Evolutionary conservation across 805 yeast species (phyloP).

Genomic region (Candida sithepensis): DNA sequence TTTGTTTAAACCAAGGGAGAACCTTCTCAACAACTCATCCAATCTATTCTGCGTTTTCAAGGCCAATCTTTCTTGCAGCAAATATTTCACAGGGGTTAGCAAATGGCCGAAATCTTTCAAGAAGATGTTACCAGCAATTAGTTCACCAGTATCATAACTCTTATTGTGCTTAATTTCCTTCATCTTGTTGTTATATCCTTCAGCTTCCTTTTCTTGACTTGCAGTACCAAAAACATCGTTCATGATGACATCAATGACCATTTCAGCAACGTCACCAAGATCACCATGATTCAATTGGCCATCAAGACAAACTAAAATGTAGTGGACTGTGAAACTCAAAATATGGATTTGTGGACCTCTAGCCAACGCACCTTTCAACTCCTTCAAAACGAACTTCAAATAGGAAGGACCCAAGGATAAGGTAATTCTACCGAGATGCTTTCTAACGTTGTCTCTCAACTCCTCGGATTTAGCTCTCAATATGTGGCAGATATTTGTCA

Average conservation of each 20-base stretch:
- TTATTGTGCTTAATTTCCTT: conserved; percentile 88
- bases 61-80: conserved; percentile 61
- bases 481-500: conserved; percentile 86
- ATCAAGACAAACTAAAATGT: conserved; percentile 53
- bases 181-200: conserved; percentile 80
- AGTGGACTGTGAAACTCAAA: conserved; percentile 82
- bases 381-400: conserved; percentile 70
- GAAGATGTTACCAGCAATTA: conserved; percentile 61
- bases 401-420: conserved; percentile 67
- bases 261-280: conserved; percentile 56
- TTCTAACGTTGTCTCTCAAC: conserved; percentile 81
- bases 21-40: conserved; percentile 73
- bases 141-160: conserved; percentile 83
- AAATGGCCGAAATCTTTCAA: conserved; percentile 54
- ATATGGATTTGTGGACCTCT: conserved; percentile 94
- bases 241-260: conserved; percentile 74
- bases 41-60: conserved; percentile 68
- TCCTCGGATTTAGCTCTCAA: conserved; percentile 83
- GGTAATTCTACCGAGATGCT: conserved; percentile 64
- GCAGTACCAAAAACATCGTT: conserved; percentile 90
- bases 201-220: conserved; percentile 93
- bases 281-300: conserved; percentile 58
- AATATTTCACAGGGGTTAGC: conserved; percentile 63
- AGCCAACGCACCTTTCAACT: conserved; percentile 71
- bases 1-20: conserved; percentile 72